phyloP scores from a whole-genome alignment of 345 rosid species.

The Turritis glabra region DNA sequence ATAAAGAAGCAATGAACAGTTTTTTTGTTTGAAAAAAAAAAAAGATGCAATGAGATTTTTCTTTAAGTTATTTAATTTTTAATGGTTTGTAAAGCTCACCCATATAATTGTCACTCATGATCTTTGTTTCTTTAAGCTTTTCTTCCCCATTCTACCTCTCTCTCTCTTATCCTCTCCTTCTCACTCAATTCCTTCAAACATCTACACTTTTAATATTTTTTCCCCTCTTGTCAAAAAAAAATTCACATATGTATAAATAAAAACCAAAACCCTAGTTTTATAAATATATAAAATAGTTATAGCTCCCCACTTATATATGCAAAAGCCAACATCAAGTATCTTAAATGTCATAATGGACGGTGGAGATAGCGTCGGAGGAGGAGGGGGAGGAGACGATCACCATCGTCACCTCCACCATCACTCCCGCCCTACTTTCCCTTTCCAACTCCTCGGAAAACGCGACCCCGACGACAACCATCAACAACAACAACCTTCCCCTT shows the following conservation, averaged over 20 bases:
- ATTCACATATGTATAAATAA: conserved; percentile 5
- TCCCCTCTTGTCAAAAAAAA: background rate
- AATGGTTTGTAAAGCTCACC: conserved; percentile 42
- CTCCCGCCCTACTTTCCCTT: conserved; percentile 71
- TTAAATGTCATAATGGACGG: conserved; percentile 41
- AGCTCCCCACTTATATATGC: conserved; percentile 34
- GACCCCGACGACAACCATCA: conserved; percentile 53
- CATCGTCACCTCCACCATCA: conserved; percentile 57
- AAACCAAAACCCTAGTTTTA: conserved; percentile 50
- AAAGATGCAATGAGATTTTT: conserved; percentile 8
- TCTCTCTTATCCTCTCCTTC: conserved; percentile 19
- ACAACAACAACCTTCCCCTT: conserved; percentile 52
- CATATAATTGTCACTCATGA: conserved; percentile 88
- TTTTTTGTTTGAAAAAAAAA: background rate
- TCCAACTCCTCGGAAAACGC: conserved; percentile 80
- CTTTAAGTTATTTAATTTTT: background rate
- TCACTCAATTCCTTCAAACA: conserved; percentile 32
- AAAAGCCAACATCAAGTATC: conserved; percentile 22
- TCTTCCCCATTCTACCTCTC: conserved; percentile 35
- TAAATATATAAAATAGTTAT: conserved; percentile 12
- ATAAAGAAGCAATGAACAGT: conserved; percentile 1
- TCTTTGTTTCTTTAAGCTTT: conserved; percentile 74
- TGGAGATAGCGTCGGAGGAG: conserved; percentile 52
- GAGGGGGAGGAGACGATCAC: conserved; percentile 52
- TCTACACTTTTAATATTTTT: background rate